Evolutionary conservation across 768 basidiomycete species (phyloP).

Genomic region (Rubroboletus pulcherrimus): DNA sequence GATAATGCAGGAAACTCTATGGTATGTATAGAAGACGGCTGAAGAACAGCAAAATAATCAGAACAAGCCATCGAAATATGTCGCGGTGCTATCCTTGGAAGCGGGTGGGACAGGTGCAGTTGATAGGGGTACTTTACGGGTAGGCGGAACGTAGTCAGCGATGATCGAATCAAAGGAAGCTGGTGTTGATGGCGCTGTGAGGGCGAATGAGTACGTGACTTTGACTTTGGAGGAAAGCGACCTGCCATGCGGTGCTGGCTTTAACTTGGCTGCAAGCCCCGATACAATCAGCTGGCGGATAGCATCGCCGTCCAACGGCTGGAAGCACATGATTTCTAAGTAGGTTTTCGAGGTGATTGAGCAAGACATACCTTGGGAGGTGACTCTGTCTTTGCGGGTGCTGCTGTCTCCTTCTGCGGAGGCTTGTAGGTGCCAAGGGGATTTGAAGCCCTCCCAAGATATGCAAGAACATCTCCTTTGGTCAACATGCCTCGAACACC

Average conservation of each 20-base stretch:
- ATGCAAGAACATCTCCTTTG: slow-evolving; percentile 90
- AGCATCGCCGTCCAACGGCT: slow-evolving; percentile 61
- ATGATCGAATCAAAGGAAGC: slow-evolving; percentile 70
- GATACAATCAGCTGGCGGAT: slow-evolving; percentile 65
- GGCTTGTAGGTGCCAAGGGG: slow-evolving; percentile 74
- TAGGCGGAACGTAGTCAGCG: slow-evolving; percentile 62
- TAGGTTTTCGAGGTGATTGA: neutral
- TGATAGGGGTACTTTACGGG: slow-evolving; percentile 20
- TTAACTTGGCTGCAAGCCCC: slow-evolving; percentile 52
- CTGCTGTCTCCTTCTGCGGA: slow-evolving; percentile 27
- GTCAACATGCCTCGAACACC: slow-evolving; percentile 92
- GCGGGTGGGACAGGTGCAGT: slow-evolving; percentile 1
- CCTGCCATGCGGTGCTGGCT: slow-evolving; percentile 45
- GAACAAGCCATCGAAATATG: slow-evolving; percentile 43
- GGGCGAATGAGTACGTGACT: slow-evolving; percentile 7
- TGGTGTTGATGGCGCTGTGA: slow-evolving; percentile 38
- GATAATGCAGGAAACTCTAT: slow-evolving; percentile 14
- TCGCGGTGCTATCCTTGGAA: slow-evolving; percentile 27
- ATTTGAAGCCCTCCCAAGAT: slow-evolving; percentile 76
- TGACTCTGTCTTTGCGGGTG: slow-evolving; percentile 34
- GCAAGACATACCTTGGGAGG: slow-evolving; percentile 33
- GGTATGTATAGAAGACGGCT: slow-evolving; percentile 8
- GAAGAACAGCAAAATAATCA: slow-evolving; percentile 11
- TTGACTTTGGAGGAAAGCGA: neutral
- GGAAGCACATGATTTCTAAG: neutral